Conservation (phyloP, 305 asterid genomes). For the Fraxinus ornus region DNA sequence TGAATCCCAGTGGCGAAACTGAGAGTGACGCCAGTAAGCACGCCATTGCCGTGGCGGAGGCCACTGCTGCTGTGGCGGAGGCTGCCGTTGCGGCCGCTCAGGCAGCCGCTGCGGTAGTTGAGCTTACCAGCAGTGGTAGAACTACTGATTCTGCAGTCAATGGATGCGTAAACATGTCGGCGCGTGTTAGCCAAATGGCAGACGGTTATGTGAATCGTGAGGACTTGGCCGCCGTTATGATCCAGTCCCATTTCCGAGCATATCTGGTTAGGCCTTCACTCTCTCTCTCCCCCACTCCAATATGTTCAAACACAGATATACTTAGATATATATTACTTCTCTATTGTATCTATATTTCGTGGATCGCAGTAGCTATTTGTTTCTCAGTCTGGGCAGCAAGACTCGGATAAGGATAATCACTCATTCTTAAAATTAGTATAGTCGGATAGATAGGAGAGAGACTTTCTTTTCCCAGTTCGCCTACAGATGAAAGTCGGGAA, state of each 20-base stretch:
- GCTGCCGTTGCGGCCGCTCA: constrained; percentile 83
- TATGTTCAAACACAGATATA: neutral
- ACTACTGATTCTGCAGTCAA: constrained; percentile 22
- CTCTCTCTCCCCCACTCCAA: neutral
- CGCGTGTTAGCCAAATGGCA: neutral
- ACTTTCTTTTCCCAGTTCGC: neutral
- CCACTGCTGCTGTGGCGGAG: constrained; percentile 69
- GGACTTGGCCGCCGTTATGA: constrained; percentile 68
- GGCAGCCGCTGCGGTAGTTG: constrained; percentile 73
- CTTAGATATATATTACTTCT: neutral
- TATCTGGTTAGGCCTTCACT: constrained; percentile 59
- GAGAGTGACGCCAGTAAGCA: constrained; percentile 44
- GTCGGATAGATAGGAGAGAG: neutral
- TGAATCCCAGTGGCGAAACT: neutral
- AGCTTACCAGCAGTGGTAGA: constrained; percentile 59
- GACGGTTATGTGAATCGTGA: constrained; percentile 31
- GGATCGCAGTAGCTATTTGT: neutral
- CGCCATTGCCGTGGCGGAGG: constrained; percentile 74
- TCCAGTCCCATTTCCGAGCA: constrained; percentile 83
- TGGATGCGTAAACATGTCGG: neutral
- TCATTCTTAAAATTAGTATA: neutral
- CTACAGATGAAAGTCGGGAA: neutral
- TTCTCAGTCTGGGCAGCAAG: neutral
- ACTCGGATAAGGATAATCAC: neutral
- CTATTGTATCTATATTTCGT: neutral